phyloP scores from a whole-genome alignment of 371 early-diverging fungal species.

The Circinella umbellata region DNA sequence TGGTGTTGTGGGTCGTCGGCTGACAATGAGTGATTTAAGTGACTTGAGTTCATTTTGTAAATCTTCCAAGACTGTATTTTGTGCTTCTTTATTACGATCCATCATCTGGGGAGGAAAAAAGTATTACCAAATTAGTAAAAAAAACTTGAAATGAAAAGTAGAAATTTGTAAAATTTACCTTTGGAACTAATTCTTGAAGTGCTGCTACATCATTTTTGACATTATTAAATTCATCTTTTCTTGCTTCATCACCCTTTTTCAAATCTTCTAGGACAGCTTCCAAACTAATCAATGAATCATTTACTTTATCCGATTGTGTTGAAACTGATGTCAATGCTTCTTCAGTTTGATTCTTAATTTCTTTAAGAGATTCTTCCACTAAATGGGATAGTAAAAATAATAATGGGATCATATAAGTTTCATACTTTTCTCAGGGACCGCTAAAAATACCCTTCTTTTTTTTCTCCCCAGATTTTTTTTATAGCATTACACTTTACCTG shows the following conservation, averaged over 20 bases:
- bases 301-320: conserved; percentile 75
- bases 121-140: not conserved
- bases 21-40: conserved; percentile 85
- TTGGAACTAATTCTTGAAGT: conserved; percentile 78
- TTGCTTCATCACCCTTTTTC: conserved; percentile 70
- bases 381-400: not conserved
- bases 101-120: conserved; percentile 58
- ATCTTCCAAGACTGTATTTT: conserved; percentile 74
- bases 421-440: too few species aligned
- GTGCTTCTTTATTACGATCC: conserved; percentile 77
- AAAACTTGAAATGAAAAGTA: not conserved
- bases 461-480: too few species aligned
- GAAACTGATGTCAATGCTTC: conserved; percentile 76
- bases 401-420: too few species aligned
- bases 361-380: conserved; percentile 59
- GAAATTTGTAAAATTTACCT: conserved; percentile 47
- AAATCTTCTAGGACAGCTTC: conserved; percentile 70
- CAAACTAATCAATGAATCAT: conserved; percentile 71
- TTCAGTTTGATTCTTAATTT: conserved; percentile 67
- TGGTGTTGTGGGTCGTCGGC: conserved; percentile 58
- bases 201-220: conserved; percentile 80
- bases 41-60: conserved; percentile 93
- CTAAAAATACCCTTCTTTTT: too few species aligned
- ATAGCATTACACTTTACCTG: conserved; percentile 26
- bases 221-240: conserved; percentile 73